Percentiles rank a stretch among this genome's conserved stretches.
These are phyloP conservation scores for Phytopythium mirpurense DNA, from an alignment of 352 stramenopile genomes.

Conservation along the genomic window DNA sequence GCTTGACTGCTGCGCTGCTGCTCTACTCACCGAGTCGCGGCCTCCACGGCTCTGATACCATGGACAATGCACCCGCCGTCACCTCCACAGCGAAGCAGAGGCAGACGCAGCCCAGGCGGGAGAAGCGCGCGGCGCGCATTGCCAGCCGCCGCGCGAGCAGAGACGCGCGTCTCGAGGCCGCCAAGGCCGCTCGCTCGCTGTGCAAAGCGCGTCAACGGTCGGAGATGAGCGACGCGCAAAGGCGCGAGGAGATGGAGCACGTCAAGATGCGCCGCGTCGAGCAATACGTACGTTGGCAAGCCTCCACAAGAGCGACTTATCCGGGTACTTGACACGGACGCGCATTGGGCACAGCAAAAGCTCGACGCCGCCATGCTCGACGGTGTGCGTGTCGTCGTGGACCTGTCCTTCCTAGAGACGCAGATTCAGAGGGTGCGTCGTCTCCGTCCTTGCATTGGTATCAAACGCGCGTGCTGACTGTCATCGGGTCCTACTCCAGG, in stretches of 20 bases:
- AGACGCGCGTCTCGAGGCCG: conserved; percentile 18
- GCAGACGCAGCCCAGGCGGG: too few species aligned
- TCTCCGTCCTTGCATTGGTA: neutral
- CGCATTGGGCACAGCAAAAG: conserved; percentile 48
- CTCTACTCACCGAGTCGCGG: too few species aligned
- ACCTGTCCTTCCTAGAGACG: conserved; percentile 44
- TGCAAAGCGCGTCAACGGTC: conserved; percentile 3
- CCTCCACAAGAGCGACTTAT: too few species aligned
- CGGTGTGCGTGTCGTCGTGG: conserved; percentile 58
- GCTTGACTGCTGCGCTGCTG: too few species aligned
- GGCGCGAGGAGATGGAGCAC: conserved; percentile 38
- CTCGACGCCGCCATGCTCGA: conserved; percentile 32
- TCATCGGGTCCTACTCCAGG: conserved; percentile 18
- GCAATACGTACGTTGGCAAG: conserved; percentile 54
- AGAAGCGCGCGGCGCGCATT: conserved; percentile 11
- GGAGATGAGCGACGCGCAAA: conserved; percentile 37
- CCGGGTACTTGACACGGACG: neutral
- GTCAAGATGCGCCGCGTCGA: conserved; percentile 74
- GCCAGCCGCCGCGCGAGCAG: conserved; percentile 26
- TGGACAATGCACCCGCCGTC: too few species aligned
- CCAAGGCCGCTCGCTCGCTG: conserved; percentile 17
- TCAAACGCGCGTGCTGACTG: neutral
- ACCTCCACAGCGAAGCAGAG: too few species aligned
- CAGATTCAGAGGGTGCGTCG: conserved; percentile 43
- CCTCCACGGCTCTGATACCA: too few species aligned